These are phyloP conservation scores for Neurospora sp. DNA, from an alignment of 2,329 filamentous ascomycete genomes.

Conservation along the genomic window DNA sequence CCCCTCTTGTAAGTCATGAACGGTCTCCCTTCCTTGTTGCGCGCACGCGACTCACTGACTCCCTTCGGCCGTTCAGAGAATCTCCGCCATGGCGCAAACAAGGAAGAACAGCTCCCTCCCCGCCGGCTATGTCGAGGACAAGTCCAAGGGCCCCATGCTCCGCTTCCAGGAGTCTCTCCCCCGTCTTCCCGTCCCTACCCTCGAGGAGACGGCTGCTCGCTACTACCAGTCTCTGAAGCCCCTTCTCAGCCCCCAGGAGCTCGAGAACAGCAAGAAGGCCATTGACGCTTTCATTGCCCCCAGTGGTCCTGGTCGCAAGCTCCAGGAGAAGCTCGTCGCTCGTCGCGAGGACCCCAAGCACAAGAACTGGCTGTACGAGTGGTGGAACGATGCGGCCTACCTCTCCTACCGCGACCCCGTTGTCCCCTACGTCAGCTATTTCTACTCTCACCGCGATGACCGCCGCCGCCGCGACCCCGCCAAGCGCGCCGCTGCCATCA, in stretches of 20 bases:
- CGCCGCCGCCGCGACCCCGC: constrained; percentile 75
- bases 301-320: constrained; percentile 69
- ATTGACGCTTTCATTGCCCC: constrained; percentile 83
- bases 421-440: constrained; percentile 97
- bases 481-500: constrained; percentile 86
- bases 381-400: constrained; percentile 97
- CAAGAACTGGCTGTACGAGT: constrained; percentile 94
- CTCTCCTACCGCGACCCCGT: constrained; percentile 89
- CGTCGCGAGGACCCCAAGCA: constrained; percentile 67
- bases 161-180: constrained; percentile 82
- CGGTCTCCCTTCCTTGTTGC: neutral
- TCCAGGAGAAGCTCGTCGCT: constrained; percentile 81
- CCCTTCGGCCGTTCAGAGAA: constrained; percentile 16
- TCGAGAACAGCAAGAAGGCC: constrained; percentile 65
- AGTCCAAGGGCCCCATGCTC: constrained; percentile 69
- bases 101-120: constrained; percentile 48
- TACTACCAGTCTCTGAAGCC: constrained; percentile 75
- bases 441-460: constrained; percentile 97
- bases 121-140: constrained; percentile 66
- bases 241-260: constrained; percentile 58
- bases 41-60: constrained; percentile 5
- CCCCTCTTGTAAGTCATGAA: constrained; percentile 18
- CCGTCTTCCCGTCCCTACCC: constrained; percentile 65
- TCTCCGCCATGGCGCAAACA: constrained; percentile 40
- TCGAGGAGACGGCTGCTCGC: constrained; percentile 70